Conservation (phyloP, 75 land plant species). For the Pseudotsuga menziesii region DNA sequence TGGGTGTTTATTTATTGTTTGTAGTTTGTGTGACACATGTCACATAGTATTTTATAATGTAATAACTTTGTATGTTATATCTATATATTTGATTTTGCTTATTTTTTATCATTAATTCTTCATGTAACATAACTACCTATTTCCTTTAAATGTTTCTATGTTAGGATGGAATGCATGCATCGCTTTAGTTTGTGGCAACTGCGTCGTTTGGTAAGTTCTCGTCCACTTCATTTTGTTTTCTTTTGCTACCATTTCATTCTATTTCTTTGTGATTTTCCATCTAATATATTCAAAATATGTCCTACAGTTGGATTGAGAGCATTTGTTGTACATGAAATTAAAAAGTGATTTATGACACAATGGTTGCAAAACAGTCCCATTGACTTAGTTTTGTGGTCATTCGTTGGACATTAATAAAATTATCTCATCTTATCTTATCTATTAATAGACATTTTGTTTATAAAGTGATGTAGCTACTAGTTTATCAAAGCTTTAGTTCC, state of each 20-base stretch:
- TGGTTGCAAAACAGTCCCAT: too few relatives aligned
- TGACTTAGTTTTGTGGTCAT: too few relatives aligned
- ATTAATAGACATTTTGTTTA: background rate
- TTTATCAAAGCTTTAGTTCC: too few relatives aligned
- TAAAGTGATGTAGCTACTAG: background rate
- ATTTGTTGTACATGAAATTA: background rate
- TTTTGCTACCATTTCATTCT: background rate
- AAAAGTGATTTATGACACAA: background rate
- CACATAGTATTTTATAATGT: background rate
- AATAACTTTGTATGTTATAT: background rate
- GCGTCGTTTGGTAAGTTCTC: slow-evolving; percentile 83
- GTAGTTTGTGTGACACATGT: background rate
- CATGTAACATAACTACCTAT: background rate
- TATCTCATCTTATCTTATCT: background rate
- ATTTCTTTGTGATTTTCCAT: background rate
- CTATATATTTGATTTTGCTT: background rate
- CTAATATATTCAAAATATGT: background rate
- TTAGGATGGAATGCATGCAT: slow-evolving; percentile 99
- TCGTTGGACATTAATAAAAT: too few relatives aligned
- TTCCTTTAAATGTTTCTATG: background rate
- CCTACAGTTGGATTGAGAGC: background rate
- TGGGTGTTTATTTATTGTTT: too few relatives aligned
- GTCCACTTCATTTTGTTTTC: background rate
- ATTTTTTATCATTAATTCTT: background rate
- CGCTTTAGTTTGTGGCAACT: slow-evolving; percentile 94